phyloP scores from a whole-genome alignment of 1,139 yeast species.

The Fermentozyma sake region DNA sequence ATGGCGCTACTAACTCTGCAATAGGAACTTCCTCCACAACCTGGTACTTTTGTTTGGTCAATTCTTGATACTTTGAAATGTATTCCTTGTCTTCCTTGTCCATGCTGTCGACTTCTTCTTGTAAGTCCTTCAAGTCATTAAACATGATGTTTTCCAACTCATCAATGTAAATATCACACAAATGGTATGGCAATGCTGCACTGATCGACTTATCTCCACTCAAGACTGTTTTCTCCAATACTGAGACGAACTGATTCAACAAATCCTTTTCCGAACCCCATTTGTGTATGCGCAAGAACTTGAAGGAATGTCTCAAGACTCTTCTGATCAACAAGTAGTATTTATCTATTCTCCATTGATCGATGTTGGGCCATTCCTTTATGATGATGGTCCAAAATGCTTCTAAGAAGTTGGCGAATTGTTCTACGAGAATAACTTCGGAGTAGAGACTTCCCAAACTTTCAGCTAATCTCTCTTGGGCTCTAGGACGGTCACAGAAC shows the following conservation, averaged over 20 bases:
- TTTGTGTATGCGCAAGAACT: slow-evolving; percentile 45
- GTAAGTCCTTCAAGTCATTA: slow-evolving; percentile 36
- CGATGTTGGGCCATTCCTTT: slow-evolving; percentile 81
- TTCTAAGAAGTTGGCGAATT: slow-evolving; percentile 50
- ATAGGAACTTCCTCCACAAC: slow-evolving; percentile 51
- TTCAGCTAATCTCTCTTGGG: slow-evolving; percentile 81
- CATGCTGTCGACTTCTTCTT: slow-evolving; percentile 36
- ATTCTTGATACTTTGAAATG: slow-evolving; percentile 23
- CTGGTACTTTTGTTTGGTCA: slow-evolving; percentile 20
- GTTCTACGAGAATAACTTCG: slow-evolving; percentile 36
- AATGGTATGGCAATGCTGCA: slow-evolving; percentile 77
- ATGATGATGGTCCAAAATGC: slow-evolving; percentile 82
- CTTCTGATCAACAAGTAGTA: slow-evolving; percentile 77
- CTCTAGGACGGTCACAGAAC: slow-evolving; percentile 90
- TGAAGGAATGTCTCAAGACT: slow-evolving; percentile 62
- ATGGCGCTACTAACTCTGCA: slow-evolving; percentile 51
- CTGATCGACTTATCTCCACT: slow-evolving; percentile 60
- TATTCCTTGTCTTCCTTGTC: slow-evolving; percentile 24
- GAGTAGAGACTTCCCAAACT: slow-evolving; percentile 63
- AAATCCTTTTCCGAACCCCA: slow-evolving; percentile 45
- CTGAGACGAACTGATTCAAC: slow-evolving; percentile 43
- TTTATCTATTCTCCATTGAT: slow-evolving; percentile 85
- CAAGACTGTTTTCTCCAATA: slow-evolving; percentile 35
- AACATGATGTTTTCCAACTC: slow-evolving; percentile 71
- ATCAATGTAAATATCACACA: slow-evolving; percentile 79